phyloP scores from a whole-genome alignment of 108 stramenopile species.

The Skeletonema potamos region DNA sequence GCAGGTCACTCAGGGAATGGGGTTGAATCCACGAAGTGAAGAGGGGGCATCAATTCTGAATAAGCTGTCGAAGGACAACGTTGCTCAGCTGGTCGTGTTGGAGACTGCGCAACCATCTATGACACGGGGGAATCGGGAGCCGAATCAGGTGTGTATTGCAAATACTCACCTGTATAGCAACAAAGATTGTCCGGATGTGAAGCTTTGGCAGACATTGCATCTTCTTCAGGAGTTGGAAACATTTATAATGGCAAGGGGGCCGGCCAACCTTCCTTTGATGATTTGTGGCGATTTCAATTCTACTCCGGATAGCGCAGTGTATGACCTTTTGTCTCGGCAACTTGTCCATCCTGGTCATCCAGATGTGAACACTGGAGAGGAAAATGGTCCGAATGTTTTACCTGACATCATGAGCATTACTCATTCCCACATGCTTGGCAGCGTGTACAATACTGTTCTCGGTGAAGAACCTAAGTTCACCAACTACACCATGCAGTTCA shows the following conservation, averaged over 20 bases:
- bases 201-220: conserved; percentile 97
- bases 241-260: conserved; percentile 79
- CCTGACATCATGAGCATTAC: conserved; percentile 90
- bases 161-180: conserved; percentile 99
- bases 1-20: conserved; percentile 86
- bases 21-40: conserved; percentile 81
- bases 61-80: conserved; percentile 95
- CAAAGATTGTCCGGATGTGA: conserved; percentile 97
- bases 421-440: conserved; percentile 89
- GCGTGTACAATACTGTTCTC: conserved; percentile 91
- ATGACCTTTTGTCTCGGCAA: conserved; percentile 90
- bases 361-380: conserved; percentile 75
- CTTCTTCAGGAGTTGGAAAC: conserved; percentile 93
- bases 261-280: conserved; percentile 83
- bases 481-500: conserved; percentile 93
- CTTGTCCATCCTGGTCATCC: conserved; percentile 90
- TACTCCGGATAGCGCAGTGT: conserved; percentile 95
- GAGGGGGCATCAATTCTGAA: conserved; percentile 86
- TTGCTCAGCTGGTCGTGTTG: conserved; percentile 95
- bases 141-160: conserved; percentile 92
- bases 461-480: conserved; percentile 95
- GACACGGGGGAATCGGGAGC: conserved; percentile 63
- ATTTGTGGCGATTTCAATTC: conserved; percentile 99
- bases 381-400: conserved; percentile 72
- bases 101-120: conserved; percentile 83